These are phyloP conservation scores for Fusarium oxysporum DNA, from an alignment of 2,329 filamentous ascomycete genomes.

Conservation along the genomic window DNA sequence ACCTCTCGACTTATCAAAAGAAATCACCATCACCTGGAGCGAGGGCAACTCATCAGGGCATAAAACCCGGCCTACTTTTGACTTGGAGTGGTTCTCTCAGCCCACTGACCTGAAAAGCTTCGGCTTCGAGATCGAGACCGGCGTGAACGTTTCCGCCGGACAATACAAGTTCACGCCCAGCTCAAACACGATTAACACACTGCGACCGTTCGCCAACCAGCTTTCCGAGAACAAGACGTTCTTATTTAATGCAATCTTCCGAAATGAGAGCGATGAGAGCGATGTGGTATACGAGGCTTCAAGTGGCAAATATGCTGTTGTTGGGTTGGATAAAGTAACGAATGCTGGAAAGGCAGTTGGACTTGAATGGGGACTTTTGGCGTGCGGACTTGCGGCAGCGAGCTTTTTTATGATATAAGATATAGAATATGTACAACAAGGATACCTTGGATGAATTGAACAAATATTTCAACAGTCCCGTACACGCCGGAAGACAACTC, in stretches of 20 bases:
- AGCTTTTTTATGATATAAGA: background rate
- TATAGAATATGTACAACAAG: fast-evolving
- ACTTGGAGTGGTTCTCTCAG: fast-evolving
- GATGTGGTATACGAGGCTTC: background rate
- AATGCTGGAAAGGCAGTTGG: background rate
- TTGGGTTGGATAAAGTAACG: background rate
- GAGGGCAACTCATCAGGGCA: background rate
- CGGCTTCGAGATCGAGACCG: fast-evolving
- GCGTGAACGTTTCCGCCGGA: background rate
- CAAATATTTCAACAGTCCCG: no score
- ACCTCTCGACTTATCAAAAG: fast-evolving
- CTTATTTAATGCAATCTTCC: background rate
- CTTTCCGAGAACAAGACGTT: background rate
- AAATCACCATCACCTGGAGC: background rate
- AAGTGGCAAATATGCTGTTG: fast-evolving
- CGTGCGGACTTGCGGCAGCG: background rate
- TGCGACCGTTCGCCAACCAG: background rate
- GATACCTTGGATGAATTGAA: background rate
- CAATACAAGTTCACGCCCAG: background rate
- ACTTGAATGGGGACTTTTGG: background rate
- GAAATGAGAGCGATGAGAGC: background rate
- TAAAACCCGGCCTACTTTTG: fast-evolving
- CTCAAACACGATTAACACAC: background rate
- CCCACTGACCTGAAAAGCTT: background rate
- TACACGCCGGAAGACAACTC: no score